A percentile compares a stretch with the other conserved stretches of the same genome.
Evolutionary conservation across 2,329 filamentous ascomycete genomes (phyloP).

Genomic region (Cladosporium sphaerospermum): DNA sequence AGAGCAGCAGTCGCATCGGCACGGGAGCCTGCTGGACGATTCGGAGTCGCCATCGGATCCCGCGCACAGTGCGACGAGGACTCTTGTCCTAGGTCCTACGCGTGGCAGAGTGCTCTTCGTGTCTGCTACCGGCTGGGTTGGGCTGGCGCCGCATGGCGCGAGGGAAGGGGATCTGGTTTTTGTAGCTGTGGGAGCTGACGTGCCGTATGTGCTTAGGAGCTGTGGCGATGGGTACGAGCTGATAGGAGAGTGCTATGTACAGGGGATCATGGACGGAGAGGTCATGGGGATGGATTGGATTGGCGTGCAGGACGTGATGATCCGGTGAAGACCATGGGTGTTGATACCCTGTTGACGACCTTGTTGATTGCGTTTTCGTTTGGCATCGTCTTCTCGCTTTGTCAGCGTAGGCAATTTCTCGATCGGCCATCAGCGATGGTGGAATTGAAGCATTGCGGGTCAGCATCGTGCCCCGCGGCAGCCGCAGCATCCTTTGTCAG

Average conservation of each 20-base stretch:
- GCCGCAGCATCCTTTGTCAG: too few relatives aligned
- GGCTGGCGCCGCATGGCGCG: constrained; percentile 23
- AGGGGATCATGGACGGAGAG: constrained; percentile 30
- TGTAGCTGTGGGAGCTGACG: constrained; percentile 21
- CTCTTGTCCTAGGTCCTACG: constrained; percentile 25
- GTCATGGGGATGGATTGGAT: constrained; percentile 19
- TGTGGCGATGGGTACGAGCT: constrained; percentile 18
- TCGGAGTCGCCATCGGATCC: constrained; percentile 14
- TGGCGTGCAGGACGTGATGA: constrained; percentile 18
- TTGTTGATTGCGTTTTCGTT: too few relatives aligned
- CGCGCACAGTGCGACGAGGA: constrained; percentile 20
- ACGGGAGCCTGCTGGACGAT: constrained; percentile 24
- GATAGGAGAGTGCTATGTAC: constrained; percentile 29
- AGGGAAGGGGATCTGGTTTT: constrained; percentile 25
- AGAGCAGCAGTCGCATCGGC: constrained; percentile 9
- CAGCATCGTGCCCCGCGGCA: too few relatives aligned
- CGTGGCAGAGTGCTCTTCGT: constrained; percentile 24
- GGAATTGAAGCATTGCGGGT: too few relatives aligned
- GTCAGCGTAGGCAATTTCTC: too few relatives aligned
- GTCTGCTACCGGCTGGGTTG: constrained; percentile 23
- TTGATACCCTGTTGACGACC: not conserved
- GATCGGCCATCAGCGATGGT: too few relatives aligned
- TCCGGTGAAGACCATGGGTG: constrained; percentile 14
- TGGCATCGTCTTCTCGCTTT: too few relatives aligned
- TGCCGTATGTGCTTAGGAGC: constrained; percentile 22